Base-by-base conservation (phyloP, 352 stramenopile species). In the Pythium utonaiense region DNA sequence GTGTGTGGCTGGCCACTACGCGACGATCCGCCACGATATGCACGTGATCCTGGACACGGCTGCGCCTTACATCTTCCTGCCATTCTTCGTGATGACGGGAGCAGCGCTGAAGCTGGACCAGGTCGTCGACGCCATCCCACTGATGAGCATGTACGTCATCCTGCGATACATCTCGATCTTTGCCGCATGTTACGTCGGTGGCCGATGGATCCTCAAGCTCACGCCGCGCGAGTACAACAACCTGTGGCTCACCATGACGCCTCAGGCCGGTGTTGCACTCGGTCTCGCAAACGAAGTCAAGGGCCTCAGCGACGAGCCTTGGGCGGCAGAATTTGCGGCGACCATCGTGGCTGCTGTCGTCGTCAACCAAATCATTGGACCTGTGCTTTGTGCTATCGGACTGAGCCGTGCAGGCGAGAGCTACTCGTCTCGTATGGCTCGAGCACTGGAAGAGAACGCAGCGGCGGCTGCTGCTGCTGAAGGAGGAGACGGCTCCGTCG, bases 21-120 rank as follows among this genome's bases (percentile, higher is more conserved):
- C 74, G 6, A 57, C 62, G 5, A 88, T 90, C 49, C 78, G 80
- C 21, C 80, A 88, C 53, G 78, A 90, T 54, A 90, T 90, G 80
- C 80, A 90, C 60, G 78, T 88, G 30, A 88, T 90, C 31, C 61
- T 90, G 2, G 80, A 90, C 31, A 83, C 69, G 4, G 75, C 71
- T 25, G 80, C 80, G 47, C 80, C 80, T 0, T 90, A 86, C 67
- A 78, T 89, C 58, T 88, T 89, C 41, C 57, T 90, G 30, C 80
- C 80, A 6, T 90, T 90, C 65, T 90, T 90, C 71, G 77, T 87
- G 13, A 90, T 90, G 78, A 90, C 80, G 3, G 80, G 80, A 2
- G 80, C 80, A 3, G 70, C 73, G n/a, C 59, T 90, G 25, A 86
- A 88, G 56, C 64, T 90, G 28, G 76, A 90, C 62, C 64, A 87